phyloP scores from a whole-genome alignment of 2,329 filamentous ascomycete genomes.

The Cladophialophora exuberans region DNA sequence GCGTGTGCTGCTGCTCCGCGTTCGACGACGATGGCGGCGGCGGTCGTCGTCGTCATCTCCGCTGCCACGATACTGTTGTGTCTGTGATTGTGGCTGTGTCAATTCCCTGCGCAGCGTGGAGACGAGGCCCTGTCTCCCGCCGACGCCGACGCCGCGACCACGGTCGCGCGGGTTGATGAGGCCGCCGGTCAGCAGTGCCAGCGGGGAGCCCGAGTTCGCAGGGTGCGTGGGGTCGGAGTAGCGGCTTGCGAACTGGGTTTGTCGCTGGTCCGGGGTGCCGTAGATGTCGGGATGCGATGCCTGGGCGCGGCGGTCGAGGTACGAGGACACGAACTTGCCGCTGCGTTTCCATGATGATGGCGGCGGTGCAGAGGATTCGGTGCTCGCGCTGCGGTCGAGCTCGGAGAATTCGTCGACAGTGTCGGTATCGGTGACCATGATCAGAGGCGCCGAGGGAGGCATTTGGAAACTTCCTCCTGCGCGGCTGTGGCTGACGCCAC shows the following conservation, averaged over 20 bases:
- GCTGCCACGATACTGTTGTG: no score
- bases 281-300: background rate
- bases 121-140: background rate
- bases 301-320: background rate
- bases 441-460: background rate
- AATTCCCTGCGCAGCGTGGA: background rate
- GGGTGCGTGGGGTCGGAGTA: constrained; percentile 56
- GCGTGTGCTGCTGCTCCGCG: no score
- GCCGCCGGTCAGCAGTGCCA: constrained; percentile 53
- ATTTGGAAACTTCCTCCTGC: background rate
- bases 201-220: constrained; percentile 51
- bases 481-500: background rate
- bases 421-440: no score
- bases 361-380: no score
- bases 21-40: no score
- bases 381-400: background rate
- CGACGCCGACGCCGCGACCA: no score
- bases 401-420: background rate
- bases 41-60: background rate
- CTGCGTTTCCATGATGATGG: background rate
- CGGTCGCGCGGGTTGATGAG: constrained; percentile 34
- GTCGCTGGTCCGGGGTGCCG: background rate
- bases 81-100: background rate
- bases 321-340: background rate
- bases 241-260: constrained; percentile 27